Conservation (phyloP, 192 early-diverging fungal species). For the Lunasporangiospora selenospora region DNA sequence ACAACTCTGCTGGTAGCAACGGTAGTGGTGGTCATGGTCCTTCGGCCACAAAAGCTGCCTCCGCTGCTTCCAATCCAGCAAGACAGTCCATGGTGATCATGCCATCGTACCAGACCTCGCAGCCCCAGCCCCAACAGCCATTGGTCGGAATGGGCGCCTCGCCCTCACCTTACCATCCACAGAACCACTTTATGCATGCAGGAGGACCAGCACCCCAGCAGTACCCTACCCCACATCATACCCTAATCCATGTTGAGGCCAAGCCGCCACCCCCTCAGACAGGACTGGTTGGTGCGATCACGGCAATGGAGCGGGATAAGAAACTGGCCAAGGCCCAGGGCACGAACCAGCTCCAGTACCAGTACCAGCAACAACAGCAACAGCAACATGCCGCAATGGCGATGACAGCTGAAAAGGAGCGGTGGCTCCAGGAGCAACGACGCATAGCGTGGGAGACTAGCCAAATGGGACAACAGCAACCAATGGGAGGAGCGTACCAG, state of each 20-base stretch:
- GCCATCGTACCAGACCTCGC: too few species aligned
- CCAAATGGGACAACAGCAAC: not conserved
- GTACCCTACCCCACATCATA: constrained; percentile 1
- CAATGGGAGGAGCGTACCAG: not conserved
- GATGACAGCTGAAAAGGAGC: constrained; percentile 28
- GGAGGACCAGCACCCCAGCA: not conserved
- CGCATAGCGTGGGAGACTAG: constrained; percentile 23
- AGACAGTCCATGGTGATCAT: too few species aligned
- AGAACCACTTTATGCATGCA: too few species aligned
- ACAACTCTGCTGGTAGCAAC: not conserved
- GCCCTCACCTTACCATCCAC: too few species aligned
- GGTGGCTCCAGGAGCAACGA: constrained; percentile 41
- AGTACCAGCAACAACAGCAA: constrained; percentile 28
- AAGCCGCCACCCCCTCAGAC: constrained; percentile 43
- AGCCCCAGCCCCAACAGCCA: not conserved
- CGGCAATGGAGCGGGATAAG: constrained; percentile 43
- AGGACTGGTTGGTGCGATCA: constrained; percentile 34
- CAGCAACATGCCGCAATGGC: too few species aligned
- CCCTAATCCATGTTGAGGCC: constrained; percentile 39
- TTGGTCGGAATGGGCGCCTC: too few species aligned
- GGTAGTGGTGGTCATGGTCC: not conserved
- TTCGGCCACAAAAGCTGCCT: not conserved
- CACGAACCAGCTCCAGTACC: constrained; percentile 31
- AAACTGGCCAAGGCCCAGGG: constrained; percentile 42
- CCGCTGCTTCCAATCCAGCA: not conserved